Percentiles rank a stretch among this genome's conserved stretches.
phyloP scores from a whole-genome alignment of 2,329 filamentous ascomycete species.

The Lecanoromycetidae sp. region DNA sequence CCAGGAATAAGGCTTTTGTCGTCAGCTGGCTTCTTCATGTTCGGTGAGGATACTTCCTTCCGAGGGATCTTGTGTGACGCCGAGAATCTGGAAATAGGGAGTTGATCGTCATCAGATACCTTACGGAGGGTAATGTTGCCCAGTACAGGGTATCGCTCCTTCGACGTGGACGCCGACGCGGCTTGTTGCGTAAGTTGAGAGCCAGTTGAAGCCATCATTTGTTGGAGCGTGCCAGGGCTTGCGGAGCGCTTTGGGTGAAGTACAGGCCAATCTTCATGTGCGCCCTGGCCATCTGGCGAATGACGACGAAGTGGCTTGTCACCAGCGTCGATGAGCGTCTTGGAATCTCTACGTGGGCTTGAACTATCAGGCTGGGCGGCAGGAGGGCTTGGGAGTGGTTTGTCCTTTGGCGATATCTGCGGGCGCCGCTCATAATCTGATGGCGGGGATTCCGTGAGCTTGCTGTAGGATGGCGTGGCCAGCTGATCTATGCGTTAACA shows the following conservation, averaged over 20 bases:
- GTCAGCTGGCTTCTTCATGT: not conserved
- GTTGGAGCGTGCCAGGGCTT: slow-evolving; percentile 11
- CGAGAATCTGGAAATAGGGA: slow-evolving; percentile 14
- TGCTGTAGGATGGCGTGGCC: not conserved
- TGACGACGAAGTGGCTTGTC: slow-evolving; percentile 22
- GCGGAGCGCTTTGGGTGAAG: slow-evolving; percentile 17
- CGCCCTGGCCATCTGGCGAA: slow-evolving; percentile 10
- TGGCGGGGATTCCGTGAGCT: not conserved
- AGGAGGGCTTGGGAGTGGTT: slow-evolving; percentile 24
- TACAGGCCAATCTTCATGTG: slow-evolving; percentile 24
- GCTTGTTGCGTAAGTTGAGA: slow-evolving; percentile 7
- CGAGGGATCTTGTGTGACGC: not conserved
- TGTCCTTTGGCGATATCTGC: slow-evolving; percentile 19
- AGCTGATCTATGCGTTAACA: slow-evolving; percentile 6
- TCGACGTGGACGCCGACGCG: not conserved
- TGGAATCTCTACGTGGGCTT: slow-evolving; percentile 17
- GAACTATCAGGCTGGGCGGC: slow-evolving; percentile 18
- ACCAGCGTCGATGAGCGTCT: slow-evolving; percentile 23
- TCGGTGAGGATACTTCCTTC: slow-evolving; percentile 1
- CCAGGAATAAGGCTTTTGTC: not conserved
- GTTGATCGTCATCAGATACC: not conserved
- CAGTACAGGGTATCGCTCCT: slow-evolving; percentile 12
- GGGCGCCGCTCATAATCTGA: not conserved
- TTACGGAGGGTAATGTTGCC: slow-evolving; percentile 4
- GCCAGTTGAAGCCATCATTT: slow-evolving; percentile 12